These are phyloP conservation scores for Geoglossum glabrum DNA, from an alignment of 495 filamentous ascomycete species.

Conservation along the genomic window DNA sequence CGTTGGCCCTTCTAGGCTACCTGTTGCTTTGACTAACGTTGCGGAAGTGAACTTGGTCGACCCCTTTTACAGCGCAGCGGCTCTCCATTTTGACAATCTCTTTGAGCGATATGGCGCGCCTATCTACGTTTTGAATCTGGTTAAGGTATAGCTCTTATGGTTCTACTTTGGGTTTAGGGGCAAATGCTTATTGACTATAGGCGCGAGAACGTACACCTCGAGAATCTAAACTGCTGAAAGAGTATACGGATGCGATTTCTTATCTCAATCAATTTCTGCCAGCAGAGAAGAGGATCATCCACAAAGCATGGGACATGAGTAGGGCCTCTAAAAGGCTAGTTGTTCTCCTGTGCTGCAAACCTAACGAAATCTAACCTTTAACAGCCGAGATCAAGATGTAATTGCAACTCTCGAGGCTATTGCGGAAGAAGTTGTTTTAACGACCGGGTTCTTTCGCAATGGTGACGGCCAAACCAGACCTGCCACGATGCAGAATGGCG, in stretches of 20 bases:
- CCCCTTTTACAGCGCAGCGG: constrained; percentile 91
- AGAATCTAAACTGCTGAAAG: constrained; percentile 74
- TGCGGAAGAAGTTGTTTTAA: constrained; percentile 63
- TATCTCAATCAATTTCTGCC: constrained; percentile 95
- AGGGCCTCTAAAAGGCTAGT: constrained; percentile 57
- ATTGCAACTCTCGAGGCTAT: constrained; percentile 80
- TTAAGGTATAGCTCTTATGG: constrained; percentile 33
- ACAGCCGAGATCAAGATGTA: constrained; percentile 78
- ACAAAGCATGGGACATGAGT: constrained; percentile 97
- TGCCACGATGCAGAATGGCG: constrained; percentile 67
- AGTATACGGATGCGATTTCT: constrained; percentile 71
- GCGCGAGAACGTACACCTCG: constrained; percentile 70
- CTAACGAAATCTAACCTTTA: not conserved
- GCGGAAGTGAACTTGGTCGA: constrained; percentile 62
- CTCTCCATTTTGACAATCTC: constrained; percentile 87
- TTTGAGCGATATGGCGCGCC: constrained; percentile 88
- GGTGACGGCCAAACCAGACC: constrained; percentile 43
- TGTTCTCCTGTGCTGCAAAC: not conserved
- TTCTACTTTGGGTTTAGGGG: not conserved
- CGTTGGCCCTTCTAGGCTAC: not conserved
- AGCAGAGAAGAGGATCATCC: constrained; percentile 59
- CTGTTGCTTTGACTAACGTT: constrained; percentile 2
- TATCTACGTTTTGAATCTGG: constrained; percentile 78
- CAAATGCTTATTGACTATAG: constrained; percentile 8
- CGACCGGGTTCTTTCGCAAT: constrained; percentile 89